Evolutionary conservation across 768 basidiomycete genomes (phyloP), one percentile per base, ranked within the genome.

Genomic region (Leucocoprinus birnbaumii): DNA sequence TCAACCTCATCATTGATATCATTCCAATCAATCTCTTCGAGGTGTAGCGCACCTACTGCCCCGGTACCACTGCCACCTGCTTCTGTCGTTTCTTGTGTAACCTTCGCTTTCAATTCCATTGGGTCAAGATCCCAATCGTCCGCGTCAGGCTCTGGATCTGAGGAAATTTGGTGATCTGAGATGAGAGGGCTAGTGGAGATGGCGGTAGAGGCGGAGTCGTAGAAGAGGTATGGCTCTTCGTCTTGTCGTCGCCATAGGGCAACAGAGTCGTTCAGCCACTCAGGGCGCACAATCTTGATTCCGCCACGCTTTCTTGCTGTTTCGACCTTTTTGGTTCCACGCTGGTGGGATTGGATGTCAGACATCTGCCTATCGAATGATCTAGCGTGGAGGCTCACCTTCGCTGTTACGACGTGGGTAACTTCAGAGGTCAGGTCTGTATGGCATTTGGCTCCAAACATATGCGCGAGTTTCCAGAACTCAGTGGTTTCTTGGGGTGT

Each of bases 361-460:
- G 49, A 40, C 44, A 31, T 27, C 55, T 37, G 24, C 45, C 26
- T 38, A 46, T 27, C 40, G 34, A 21, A 40, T 21, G 51, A 3
- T 19, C 21, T 40, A 35, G 38, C 38, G 4, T n/a, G n/a, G 16
- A 38, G 11, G 61, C 67, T 55, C 58, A 91, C 91, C 79, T 94
- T 92, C 8, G 87, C 90, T 19, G 94, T 89, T 19, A 99, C 92
- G 37, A 98, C 87, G 62, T 99, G 97, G 0, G 96, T 98, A 19
- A 90, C 80, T 2, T 78, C 71, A 24, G 67, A 68, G 3, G 76
- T 78, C 38, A 97, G 66, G 59, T 92, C 86, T 14, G 80, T 86
- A 45, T 85, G 80, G 68, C 88, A 91, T 45, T 75, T 76, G 2
- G 96, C 96, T 8, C 96, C 96, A 62, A 97, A 98, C 71, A 89